phyloP scores from a whole-genome alignment of 139 green algal genomes.

The Coelastrella sp. region DNA sequence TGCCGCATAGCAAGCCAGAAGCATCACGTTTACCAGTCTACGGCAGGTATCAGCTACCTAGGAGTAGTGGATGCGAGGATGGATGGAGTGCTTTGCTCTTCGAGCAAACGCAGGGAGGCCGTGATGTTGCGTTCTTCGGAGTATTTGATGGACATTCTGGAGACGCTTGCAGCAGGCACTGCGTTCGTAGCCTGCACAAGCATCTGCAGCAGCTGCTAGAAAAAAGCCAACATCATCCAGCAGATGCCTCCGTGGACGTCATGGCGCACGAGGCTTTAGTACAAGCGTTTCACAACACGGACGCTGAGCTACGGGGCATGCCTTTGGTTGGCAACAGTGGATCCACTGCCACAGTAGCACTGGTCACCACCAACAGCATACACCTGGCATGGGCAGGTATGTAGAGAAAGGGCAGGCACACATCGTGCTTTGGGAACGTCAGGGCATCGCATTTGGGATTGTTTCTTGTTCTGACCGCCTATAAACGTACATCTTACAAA shows the following conservation, averaged over 20 bases:
- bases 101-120: not conserved
- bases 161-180: constrained; percentile 48
- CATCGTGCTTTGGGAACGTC: not conserved
- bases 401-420: not conserved
- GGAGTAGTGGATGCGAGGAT: not conserved
- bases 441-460: too few relatives aligned
- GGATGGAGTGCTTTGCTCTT: not conserved
- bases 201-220: not conserved
- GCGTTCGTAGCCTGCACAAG: constrained; percentile 45
- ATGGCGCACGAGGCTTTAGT: constrained; percentile 53
- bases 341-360: constrained; percentile 15
- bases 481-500: not conserved
- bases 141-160: constrained; percentile 69
- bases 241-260: constrained; percentile 3
- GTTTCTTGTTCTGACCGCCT: not conserved
- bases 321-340: not conserved
- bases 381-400: constrained; percentile 43
- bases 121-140: constrained; percentile 60
- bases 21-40: not conserved
- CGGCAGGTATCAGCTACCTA: not conserved
- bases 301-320: constrained; percentile 13
- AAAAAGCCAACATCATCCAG: not conserved
- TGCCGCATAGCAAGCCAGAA: not conserved
- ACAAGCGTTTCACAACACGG: constrained; percentile 41
- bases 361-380: not conserved